Conservation (phyloP, 192 early-diverging fungal genomes). For the Geosiphon pyriformis region DNA sequence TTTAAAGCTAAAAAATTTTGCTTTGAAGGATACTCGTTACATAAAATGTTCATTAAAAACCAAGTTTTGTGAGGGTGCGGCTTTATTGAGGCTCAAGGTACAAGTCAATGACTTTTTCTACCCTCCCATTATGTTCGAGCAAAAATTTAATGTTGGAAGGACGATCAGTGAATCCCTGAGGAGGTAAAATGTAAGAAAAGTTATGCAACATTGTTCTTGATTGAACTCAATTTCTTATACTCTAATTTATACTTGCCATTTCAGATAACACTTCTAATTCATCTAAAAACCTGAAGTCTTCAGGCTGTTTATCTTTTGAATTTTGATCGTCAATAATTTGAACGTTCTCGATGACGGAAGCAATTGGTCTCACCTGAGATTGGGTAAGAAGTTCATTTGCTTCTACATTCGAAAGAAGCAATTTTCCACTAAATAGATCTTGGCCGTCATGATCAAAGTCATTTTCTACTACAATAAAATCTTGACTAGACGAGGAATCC, state of each 20-base stretch:
- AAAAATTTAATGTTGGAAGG: neutral
- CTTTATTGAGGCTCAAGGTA: too few relatives aligned
- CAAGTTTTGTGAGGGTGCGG: too few relatives aligned
- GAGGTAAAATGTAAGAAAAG: neutral
- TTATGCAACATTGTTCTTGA: neutral
- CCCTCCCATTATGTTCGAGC: neutral
- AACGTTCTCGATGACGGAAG: neutral
- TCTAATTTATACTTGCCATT: neutral
- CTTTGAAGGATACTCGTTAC: too few relatives aligned
- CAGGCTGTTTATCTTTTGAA: neutral
- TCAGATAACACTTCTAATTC: neutral
- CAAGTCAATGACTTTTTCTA: neutral
- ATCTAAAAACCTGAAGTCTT: neutral
- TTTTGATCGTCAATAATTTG: neutral
- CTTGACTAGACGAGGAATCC: neutral
- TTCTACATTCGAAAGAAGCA: too few relatives aligned
- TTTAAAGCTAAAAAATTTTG: too few relatives aligned
- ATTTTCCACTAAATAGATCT: neutral
- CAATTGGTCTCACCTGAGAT: neutral
- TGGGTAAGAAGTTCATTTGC: neutral
- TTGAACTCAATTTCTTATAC: neutral
- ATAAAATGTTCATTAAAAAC: too few relatives aligned
- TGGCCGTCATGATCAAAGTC: neutral
- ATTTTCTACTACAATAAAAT: slow-evolving; percentile 26
- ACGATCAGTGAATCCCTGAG: neutral